These are phyloP conservation scores for Coemansia sp. DNA, from an alignment of 192 early-diverging fungal genomes.

Conservation along the genomic window DNA sequence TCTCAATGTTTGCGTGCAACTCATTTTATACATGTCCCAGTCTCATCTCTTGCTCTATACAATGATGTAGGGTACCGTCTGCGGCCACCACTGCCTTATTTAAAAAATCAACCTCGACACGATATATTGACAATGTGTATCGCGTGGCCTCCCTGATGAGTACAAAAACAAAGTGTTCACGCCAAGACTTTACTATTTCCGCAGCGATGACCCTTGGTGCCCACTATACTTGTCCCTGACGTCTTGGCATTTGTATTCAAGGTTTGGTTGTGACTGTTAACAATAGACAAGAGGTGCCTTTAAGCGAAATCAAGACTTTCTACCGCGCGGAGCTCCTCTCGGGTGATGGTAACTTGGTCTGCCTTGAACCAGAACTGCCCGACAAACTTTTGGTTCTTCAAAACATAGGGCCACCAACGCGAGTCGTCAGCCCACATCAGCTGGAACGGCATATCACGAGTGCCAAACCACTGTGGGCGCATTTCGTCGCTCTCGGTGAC, in stretches of 20 bases:
- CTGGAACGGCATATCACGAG: slow-evolving; percentile 58
- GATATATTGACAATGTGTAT: background rate
- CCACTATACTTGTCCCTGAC: background rate
- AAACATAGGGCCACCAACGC: slow-evolving; percentile 61
- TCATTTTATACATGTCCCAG: background rate
- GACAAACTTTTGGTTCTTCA: slow-evolving; percentile 43
- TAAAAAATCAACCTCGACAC: background rate
- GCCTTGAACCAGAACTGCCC: slow-evolving; percentile 55
- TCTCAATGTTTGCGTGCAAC: background rate
- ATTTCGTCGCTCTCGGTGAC: slow-evolving; percentile 72
- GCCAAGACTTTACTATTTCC: background rate
- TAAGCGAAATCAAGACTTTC: slow-evolving; percentile 13
- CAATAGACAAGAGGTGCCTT: background rate
- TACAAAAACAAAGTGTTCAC: background rate
- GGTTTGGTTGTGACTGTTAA: background rate
- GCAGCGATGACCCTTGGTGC: background rate
- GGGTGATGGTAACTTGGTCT: slow-evolving; percentile 33
- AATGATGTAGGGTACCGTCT: background rate
- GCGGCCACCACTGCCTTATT: slow-evolving; percentile 1
- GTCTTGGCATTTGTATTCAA: background rate
- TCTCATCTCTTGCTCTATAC: background rate
- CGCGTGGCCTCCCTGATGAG: background rate
- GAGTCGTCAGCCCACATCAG: slow-evolving; percentile 74
- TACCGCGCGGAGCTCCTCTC: slow-evolving; percentile 13
- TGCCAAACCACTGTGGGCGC: slow-evolving; percentile 67